A percentile compares a stretch with the other conserved stretches of the same genome.
Conservation (phyloP, 2,329 filamentous ascomycete genomes). For the Fusarium proliferatum region DNA sequence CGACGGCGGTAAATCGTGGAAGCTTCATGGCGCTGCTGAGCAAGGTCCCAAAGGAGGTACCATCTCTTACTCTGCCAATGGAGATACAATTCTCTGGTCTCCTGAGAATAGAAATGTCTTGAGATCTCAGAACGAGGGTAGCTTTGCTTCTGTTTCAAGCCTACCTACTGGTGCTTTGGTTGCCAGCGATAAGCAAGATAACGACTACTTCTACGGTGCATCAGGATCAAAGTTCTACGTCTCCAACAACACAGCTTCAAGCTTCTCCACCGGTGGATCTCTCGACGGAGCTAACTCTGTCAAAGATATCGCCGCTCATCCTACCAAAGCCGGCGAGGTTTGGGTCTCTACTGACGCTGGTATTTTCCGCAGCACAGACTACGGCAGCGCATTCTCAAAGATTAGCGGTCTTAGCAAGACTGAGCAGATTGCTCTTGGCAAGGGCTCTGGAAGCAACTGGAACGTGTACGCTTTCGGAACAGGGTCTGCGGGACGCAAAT, state of each 20-base stretch:
- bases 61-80: constrained; percentile 63
- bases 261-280: constrained; percentile 55
- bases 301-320: constrained; percentile 67
- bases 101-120: constrained; percentile 54
- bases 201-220: constrained; percentile 64
- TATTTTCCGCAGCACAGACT: constrained; percentile 65
- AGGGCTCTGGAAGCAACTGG: constrained; percentile 54
- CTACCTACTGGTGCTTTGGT: constrained; percentile 60
- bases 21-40: constrained; percentile 58
- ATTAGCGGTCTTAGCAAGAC: constrained; percentile 53
- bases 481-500: constrained; percentile 54
- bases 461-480: constrained; percentile 61
- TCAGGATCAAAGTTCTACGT: constrained; percentile 61
- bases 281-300: constrained; percentile 57
- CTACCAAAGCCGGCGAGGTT: constrained; percentile 68
- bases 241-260: constrained; percentile 59
- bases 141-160: constrained; percentile 58
- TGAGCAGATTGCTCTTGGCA: constrained; percentile 57
- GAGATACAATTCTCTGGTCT: constrained; percentile 62
- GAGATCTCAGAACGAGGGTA: constrained; percentile 53
- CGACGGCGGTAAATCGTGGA: constrained; percentile 64
- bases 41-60: constrained; percentile 56
- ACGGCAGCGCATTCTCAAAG: constrained; percentile 59
- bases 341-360: constrained; percentile 66
- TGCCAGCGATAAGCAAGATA: constrained; percentile 65